Percentiles rank a stretch among this genome's conserved stretches.
Conservation (phyloP, 148 eudicot species). For the Camellia granthamiana region DNA sequence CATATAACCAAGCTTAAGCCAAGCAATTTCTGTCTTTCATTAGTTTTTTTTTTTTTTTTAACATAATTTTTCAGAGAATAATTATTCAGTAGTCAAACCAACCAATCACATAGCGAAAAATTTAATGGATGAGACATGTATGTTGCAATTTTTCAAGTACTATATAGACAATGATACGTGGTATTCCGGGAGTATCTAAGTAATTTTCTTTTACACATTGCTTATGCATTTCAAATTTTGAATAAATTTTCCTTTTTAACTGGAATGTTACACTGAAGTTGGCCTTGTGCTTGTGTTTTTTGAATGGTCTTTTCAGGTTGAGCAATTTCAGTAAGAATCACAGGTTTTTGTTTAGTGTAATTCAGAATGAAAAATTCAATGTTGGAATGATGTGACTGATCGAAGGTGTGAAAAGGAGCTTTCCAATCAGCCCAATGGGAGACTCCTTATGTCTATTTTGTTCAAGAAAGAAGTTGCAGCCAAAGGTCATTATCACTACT, state of each 20-base stretch:
- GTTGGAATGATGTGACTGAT: not conserved
- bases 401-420: conserved; percentile 18
- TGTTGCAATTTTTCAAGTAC: too few relatives aligned
- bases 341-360: not conserved
- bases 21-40: too few relatives aligned
- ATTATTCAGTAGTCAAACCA: too few relatives aligned
- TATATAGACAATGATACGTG: too few relatives aligned
- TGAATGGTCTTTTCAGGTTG: not conserved
- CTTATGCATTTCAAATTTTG: not conserved
- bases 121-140: not conserved
- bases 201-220: too few relatives aligned
- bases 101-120: not conserved
- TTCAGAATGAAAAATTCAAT: not conserved
- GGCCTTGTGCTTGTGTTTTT: too few relatives aligned
- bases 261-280: not conserved
- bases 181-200: too few relatives aligned
- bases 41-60: not conserved
- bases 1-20: too few relatives aligned
- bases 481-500: conserved; percentile 10
- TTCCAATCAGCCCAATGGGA: conserved; percentile 27
- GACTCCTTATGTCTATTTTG: conserved; percentile 26
- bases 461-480: conserved; percentile 26
- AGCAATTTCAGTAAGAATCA: not conserved
- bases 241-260: not conserved
- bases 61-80: too few relatives aligned